A percentile compares a stretch with the other conserved stretches of the same genome.
These are phyloP conservation scores for Trypanosoma rangeli DNA, from an alignment of 208 protist species.

Conservation along the genomic window DNA sequence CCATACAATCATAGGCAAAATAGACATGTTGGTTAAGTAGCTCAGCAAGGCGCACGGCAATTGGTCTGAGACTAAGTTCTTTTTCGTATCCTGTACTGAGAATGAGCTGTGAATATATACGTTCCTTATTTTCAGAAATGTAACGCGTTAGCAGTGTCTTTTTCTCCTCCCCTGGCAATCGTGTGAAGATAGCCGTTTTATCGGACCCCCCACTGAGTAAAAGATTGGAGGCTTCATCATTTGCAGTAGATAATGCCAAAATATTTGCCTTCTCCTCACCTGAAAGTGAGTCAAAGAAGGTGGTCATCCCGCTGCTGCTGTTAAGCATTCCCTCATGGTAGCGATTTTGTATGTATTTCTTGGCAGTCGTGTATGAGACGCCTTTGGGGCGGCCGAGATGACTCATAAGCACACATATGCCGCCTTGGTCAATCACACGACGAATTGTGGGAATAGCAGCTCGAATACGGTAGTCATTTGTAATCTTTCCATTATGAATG, in stretches of 20 bases:
- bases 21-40: conserved; percentile 85
- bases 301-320: conserved; percentile 61
- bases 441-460: conserved; percentile 95
- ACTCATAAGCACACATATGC: conserved; percentile 92
- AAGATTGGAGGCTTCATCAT: conserved; percentile 44
- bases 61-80: conserved; percentile 88
- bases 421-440: conserved; percentile 92
- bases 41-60: conserved; percentile 91
- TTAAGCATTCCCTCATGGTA: conserved; percentile 36
- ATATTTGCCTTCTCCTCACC: conserved; percentile 69
- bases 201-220: conserved; percentile 39
- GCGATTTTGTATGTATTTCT: conserved; percentile 33
- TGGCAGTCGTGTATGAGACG: conserved; percentile 44
- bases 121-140: conserved; percentile 62
- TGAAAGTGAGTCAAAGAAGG: conserved; percentile 64
- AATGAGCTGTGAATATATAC: conserved; percentile 55
- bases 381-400: conserved; percentile 98
- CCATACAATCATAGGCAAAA: conserved; percentile 83
- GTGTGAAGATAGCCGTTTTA: conserved; percentile 60
- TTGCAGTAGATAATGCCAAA: conserved; percentile 46
- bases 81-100: conserved; percentile 64
- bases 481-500: conserved; percentile 88
- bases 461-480: conserved; percentile 95
- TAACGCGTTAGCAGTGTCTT: conserved; percentile 50
- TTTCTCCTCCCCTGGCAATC: conserved; percentile 75